Evolutionary conservation across 306 rosid species (phyloP).

Genomic region (Pueraria montana): DNA sequence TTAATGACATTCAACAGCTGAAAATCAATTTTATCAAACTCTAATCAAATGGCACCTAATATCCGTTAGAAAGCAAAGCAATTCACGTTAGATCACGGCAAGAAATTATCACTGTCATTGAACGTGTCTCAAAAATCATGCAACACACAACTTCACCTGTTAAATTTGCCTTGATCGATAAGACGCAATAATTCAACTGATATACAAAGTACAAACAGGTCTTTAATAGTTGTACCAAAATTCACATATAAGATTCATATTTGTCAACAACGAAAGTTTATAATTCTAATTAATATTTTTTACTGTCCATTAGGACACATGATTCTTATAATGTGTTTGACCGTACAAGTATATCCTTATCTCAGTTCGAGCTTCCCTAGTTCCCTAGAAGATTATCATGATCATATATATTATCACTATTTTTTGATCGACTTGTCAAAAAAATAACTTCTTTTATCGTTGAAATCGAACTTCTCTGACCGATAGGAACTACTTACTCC

Average conservation of each 20-base stretch:
- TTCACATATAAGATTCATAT: neutral
- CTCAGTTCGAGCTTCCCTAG: neutral
- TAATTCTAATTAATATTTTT: neutral
- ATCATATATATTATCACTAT: neutral
- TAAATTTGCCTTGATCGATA: neutral
- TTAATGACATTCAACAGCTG: too few relatives aligned
- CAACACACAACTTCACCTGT: neutral
- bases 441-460: neutral
- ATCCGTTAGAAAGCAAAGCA: neutral
- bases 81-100: neutral
- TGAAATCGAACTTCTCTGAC: neutral
- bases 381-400: neutral
- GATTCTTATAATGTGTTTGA: constrained; percentile 8
- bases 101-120: neutral
- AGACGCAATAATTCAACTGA: neutral
- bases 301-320: neutral
- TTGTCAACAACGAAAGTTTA: neutral
- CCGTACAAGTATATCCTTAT: constrained; percentile 4
- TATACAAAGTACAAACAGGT: neutral
- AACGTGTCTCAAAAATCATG: neutral
- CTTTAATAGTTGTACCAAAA: neutral
- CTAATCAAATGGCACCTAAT: too few relatives aligned
- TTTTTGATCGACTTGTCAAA: neutral
- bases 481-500: neutral
- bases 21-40: too few relatives aligned